These are phyloP conservation scores for Speleostelium caveatum DNA, from an alignment of 78 protist species.

Conservation along the genomic window DNA sequence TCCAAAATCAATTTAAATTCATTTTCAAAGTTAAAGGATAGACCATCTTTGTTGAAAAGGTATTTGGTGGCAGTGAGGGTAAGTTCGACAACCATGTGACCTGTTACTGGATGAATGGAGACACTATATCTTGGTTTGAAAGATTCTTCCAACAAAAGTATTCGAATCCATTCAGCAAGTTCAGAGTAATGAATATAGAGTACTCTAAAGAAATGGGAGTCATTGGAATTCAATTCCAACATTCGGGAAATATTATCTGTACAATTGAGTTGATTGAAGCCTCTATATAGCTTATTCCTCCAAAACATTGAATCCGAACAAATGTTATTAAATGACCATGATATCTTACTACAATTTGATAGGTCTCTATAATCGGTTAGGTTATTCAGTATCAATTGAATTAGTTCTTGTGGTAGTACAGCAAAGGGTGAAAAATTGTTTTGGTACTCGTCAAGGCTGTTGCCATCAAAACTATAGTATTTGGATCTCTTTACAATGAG, in stretches of 20 bases:
- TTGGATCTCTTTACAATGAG: neutral
- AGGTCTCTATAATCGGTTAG: slow-evolving; percentile 31
- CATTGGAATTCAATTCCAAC: neutral
- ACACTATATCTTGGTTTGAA: slow-evolving; percentile 43
- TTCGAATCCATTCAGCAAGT: slow-evolving; percentile 45
- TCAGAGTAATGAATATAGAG: slow-evolving; percentile 23
- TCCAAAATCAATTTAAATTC: slow-evolving; percentile 56
- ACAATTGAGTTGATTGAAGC: no score
- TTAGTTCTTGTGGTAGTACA: slow-evolving; percentile 61
- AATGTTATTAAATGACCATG: slow-evolving; percentile 10
- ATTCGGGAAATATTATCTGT: no score
- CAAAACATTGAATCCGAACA: slow-evolving; percentile 58
- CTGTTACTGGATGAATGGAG: neutral
- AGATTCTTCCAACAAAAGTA: slow-evolving; percentile 56
- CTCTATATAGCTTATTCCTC: slow-evolving; percentile 16
- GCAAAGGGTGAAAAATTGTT: slow-evolving; percentile 1
- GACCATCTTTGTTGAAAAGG: slow-evolving; percentile 68
- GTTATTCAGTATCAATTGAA: slow-evolving; percentile 24
- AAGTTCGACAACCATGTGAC: slow-evolving; percentile 25
- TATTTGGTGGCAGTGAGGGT: slow-evolving; percentile 47
- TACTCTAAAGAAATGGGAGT: slow-evolving; percentile 5
- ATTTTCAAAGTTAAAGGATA: slow-evolving; percentile 57
- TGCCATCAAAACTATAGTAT: neutral
- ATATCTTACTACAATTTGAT: slow-evolving; percentile 10
- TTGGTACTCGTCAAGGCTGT: no score